A percentile compares a stretch with the other conserved stretches of the same genome.
Evolutionary conservation across 306 rosid genomes (phyloP).

Genomic region (Hippophae gyantsensis): DNA sequence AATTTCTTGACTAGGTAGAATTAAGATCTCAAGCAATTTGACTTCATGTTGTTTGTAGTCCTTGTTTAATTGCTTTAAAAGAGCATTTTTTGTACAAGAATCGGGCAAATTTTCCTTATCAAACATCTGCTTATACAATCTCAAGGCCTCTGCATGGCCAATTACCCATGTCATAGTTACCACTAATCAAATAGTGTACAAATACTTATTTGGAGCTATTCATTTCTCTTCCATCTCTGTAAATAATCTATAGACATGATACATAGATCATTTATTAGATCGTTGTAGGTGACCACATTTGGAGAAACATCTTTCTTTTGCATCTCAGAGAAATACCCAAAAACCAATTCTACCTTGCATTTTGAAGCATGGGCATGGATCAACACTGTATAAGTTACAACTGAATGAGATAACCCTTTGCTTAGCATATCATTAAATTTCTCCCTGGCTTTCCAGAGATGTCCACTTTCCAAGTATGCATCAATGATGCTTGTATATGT

Average conservation of each 20-base stretch:
- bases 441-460: constrained; percentile 46
- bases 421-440: constrained; percentile 50
- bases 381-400: constrained; percentile 69
- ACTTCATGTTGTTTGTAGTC: constrained; percentile 41
- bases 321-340: constrained; percentile 55
- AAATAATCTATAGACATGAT: constrained; percentile 44
- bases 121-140: constrained; percentile 62
- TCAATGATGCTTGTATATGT: constrained; percentile 72
- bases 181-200: constrained; percentile 71
- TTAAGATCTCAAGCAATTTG: constrained; percentile 35
- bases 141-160: constrained; percentile 58
- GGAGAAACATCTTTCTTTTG: constrained; percentile 49
- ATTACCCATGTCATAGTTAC: constrained; percentile 42
- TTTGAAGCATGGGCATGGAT: constrained; percentile 54
- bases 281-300: constrained; percentile 77
- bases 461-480: constrained; percentile 45
- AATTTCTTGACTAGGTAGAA: constrained; percentile 29
- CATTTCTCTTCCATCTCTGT: constrained; percentile 58
- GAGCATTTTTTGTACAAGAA: constrained; percentile 54
- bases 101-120: constrained; percentile 64
- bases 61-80: constrained; percentile 42
- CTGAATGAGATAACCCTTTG: constrained; percentile 54
- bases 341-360: constrained; percentile 49
- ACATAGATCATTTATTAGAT: constrained; percentile 68
- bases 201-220: constrained; percentile 66